These are phyloP conservation scores for Leptographium radiaticola DNA, from an alignment of 2,329 filamentous ascomycete species.

Conservation along the genomic window DNA sequence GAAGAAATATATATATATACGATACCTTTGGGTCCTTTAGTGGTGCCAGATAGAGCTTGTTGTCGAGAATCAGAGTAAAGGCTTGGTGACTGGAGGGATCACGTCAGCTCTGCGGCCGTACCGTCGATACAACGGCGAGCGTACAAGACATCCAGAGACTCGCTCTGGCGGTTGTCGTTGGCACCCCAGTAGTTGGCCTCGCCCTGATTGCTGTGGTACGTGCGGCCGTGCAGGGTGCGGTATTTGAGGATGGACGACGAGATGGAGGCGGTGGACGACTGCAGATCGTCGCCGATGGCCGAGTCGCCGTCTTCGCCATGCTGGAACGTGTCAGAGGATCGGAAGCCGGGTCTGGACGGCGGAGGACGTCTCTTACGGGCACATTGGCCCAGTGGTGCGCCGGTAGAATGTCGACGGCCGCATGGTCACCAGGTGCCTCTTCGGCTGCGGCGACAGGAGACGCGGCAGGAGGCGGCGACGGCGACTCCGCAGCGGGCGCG, in stretches of 20 bases:
- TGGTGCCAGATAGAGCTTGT: neutral
- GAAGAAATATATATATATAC: no score
- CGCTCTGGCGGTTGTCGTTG: neutral
- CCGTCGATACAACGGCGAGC: neutral
- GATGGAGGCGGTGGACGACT: neutral
- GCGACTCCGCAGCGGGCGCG: no score
- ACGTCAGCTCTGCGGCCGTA: neutral
- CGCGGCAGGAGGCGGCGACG: no score
- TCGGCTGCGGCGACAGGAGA: no score
- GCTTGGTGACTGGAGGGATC: neutral
- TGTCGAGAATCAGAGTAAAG: neutral
- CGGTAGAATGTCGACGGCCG: no score
- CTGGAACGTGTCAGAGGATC: neutral
- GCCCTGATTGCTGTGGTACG: neutral
- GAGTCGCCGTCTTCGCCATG: neutral
- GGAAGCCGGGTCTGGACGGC: no score
- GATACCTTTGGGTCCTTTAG: neutral
- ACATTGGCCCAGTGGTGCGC: no score
- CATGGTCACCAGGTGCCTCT: no score
- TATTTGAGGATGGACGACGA: neutral
- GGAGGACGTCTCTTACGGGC: no score
- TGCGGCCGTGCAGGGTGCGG: neutral
- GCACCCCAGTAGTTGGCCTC: neutral
- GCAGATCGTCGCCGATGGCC: neutral
- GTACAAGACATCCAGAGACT: neutral